phyloP scores from a whole-genome alignment of 345 rosid genomes.

The Limnanthes douglasii region DNA sequence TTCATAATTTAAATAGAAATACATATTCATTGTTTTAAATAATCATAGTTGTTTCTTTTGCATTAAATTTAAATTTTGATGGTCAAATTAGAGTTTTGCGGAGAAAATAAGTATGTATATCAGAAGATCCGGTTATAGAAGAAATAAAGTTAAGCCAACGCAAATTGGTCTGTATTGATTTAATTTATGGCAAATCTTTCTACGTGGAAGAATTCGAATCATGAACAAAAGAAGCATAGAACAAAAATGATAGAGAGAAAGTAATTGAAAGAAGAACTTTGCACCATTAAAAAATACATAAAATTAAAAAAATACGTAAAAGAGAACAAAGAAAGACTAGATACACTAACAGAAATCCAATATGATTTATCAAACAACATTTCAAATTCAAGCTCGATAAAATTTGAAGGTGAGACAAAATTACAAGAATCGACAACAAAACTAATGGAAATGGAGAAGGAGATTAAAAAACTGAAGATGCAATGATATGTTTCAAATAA shows the following conservation, averaged over 20 bases:
- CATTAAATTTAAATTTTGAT: background rate
- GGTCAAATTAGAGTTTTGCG: constrained; percentile 24
- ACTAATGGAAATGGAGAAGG: constrained; percentile 34
- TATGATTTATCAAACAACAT: constrained; percentile 44
- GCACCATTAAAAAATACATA: constrained; percentile 20
- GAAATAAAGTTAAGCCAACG: constrained; percentile 30
- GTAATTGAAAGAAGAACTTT: constrained; percentile 20
- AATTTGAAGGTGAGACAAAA: constrained; percentile 23
- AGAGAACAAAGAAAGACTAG: constrained; percentile 30
- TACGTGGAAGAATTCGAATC: constrained; percentile 49
- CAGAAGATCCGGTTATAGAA: constrained; percentile 23
- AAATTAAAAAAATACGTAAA: too few relatives aligned
- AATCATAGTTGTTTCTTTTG: too few relatives aligned
- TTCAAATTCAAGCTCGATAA: constrained; percentile 19
- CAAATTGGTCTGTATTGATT: background rate
- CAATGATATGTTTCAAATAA: constrained; percentile 54
- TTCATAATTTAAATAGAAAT: too few relatives aligned
- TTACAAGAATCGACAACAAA: constrained; percentile 24
- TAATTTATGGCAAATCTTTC: too few relatives aligned
- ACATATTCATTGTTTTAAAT: too few relatives aligned
- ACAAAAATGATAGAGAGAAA: constrained; percentile 20
- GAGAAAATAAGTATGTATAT: constrained; percentile 25
- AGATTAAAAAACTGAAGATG: constrained; percentile 45
- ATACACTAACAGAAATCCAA: constrained; percentile 24
- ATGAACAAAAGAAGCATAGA: constrained; percentile 24